Evolutionary conservation across 129 eudicot species (phyloP).

Genomic region (Chrysanthemum lavandulifolium): DNA sequence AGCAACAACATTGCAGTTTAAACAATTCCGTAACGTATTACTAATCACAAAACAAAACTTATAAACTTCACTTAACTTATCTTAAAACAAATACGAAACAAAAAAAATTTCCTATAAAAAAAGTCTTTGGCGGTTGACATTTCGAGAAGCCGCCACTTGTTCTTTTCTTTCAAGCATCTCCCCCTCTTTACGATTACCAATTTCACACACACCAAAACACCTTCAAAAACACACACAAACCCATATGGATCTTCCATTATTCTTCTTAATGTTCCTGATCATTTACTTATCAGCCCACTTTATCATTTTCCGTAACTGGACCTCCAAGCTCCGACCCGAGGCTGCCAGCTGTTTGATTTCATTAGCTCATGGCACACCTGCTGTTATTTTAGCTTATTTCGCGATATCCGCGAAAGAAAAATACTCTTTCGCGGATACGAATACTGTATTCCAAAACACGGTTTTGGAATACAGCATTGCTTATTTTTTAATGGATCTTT

Average conservation of each 20-base stretch:
- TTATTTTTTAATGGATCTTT: constrained; percentile 72
- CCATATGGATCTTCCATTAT: constrained; percentile 39
- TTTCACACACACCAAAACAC: neutral
- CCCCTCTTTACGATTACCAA: too few relatives aligned
- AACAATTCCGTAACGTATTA: too few relatives aligned
- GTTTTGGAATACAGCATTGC: constrained; percentile 86
- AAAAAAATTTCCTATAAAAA: neutral
- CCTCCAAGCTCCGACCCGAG: constrained; percentile 68
- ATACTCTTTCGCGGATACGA: neutral
- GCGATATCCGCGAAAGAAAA: constrained; percentile 29
- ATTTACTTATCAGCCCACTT: constrained; percentile 57
- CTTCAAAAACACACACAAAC: neutral
- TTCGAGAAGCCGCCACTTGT: constrained; percentile 30
- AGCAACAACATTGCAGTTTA: too few relatives aligned
- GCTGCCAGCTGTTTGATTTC: constrained; percentile 89
- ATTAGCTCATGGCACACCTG: constrained; percentile 82
- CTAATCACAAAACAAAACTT: too few relatives aligned
- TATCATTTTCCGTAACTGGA: constrained; percentile 60
- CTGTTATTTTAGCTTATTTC: constrained; percentile 51
- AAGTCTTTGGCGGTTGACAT: constrained; percentile 20
- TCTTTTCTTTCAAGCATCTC: constrained; percentile 22
- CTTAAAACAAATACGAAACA: neutral
- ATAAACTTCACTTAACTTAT: too few relatives aligned
- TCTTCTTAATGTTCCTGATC: constrained; percentile 47
- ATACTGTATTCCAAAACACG: constrained; percentile 47